Base-by-base conservation (phyloP, 2,329 filamentous ascomycete genomes). In the Tolypocladium album region DNA sequence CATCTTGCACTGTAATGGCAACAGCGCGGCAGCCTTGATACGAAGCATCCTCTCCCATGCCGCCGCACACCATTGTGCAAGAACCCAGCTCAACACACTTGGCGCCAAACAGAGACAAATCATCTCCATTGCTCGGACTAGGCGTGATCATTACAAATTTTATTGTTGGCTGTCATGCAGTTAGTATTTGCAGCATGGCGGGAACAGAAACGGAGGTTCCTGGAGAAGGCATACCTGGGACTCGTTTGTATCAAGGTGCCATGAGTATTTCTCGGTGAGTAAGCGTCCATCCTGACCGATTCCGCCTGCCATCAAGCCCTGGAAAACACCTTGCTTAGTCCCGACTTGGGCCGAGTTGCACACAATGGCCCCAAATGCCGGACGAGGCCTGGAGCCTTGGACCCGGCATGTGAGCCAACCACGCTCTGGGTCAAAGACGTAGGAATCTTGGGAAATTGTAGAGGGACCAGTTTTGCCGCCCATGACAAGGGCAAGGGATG, bases 281-380 rank as follows among this genome's bases (percentile, higher is more conserved):
- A 95, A 76, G 11, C 80, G 76, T 3, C 88, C 89, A 68, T 87
- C 80, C 45, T 74, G 74, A 27, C 79, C 78, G 67, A 95, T 87
- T 0, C 92, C 92, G 22, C 92, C 92, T 22, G 84, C 77, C 2
- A 94, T 66, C 1, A 93, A 71, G 0, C 92, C 92, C 52, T 72
- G 66, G 59, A 79, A 80, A 5, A 63, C 68, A 52, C 71, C 62
- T 31, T 73, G 67, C 50, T 64, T 62, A 1, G 38, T 55, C 60
- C 59, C 42, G 15, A 66, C 59, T 34, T 61, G 60, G 13, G 60
- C 59, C 4, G 67, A 69, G 36, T 70, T 69, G 43, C 74, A 63
- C 2, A 82, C 65, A 17, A 75, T 63, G 7, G 75, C 74, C 0
- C 82, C 81, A 63, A 82, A 82, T 0, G 75, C 70, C 1, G 68